phyloP scores from a whole-genome alignment of 305 asterid species.

The Ajuga reptans region DNA sequence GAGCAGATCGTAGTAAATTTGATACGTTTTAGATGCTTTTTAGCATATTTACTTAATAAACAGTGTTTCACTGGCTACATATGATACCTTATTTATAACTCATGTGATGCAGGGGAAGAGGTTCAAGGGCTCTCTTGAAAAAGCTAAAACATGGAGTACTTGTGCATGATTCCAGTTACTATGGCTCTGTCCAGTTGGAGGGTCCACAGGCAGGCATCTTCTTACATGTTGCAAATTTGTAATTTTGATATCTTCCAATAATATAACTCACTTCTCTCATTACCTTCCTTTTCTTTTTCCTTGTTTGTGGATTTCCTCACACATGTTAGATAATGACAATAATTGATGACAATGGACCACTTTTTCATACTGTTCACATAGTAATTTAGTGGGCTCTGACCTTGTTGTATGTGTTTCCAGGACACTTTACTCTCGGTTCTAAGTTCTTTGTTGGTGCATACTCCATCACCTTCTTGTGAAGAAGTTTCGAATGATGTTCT shows the following conservation, averaged over 20 bases:
- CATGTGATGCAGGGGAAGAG: conserved; percentile 66
- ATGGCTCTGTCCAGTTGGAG: conserved; percentile 53
- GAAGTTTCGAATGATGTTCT: conserved; percentile 36
- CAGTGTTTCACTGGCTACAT: not conserved
- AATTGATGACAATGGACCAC: not conserved
- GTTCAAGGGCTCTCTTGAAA: conserved; percentile 77
- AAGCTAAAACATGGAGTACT: conserved; percentile 54
- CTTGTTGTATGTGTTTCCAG: conserved; percentile 39
- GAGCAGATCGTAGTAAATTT: not conserved
- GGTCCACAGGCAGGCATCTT: conserved; percentile 63
- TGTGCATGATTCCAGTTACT: conserved; percentile 77
- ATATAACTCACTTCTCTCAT: not conserved
- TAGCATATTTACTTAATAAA: not conserved
- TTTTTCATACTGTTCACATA: not conserved
- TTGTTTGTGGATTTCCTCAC: not conserved
- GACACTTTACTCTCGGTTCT: conserved; percentile 47
- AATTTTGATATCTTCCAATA: not conserved
- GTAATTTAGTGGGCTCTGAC: conserved; percentile 8
- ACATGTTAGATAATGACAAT: not conserved
- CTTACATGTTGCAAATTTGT: not conserved
- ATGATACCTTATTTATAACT: not conserved
- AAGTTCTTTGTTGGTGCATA: conserved; percentile 46
- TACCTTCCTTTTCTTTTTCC: not conserved
- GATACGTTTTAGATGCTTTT: not conserved
- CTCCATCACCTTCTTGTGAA: conserved; percentile 38